phyloP scores from a whole-genome alignment of 1,284 basidiomycete genomes.

The Melampsora americana region DNA sequence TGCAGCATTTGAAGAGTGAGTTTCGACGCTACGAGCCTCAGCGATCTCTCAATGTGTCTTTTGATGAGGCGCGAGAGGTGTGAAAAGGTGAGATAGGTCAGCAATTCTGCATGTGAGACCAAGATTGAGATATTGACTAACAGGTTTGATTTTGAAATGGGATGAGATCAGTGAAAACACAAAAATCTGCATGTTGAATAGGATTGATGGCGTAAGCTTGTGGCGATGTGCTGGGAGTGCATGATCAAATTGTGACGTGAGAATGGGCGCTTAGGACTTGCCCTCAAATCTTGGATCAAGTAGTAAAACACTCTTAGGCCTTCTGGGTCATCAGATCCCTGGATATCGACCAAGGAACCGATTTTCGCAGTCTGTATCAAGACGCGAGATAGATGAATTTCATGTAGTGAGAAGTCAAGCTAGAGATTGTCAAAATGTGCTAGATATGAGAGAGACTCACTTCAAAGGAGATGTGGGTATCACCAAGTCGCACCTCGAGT shows the following conservation, averaged over 20 bases:
- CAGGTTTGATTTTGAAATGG: slow-evolving; percentile 99
- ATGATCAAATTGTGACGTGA: neutral
- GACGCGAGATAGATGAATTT: neutral
- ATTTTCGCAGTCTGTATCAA: slow-evolving; percentile 84
- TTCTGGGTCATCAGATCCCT: slow-evolving; percentile 95
- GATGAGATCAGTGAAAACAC: slow-evolving; percentile 96
- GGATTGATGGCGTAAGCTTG: neutral
- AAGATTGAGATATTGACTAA: slow-evolving; percentile 11
- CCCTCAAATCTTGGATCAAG: slow-evolving; percentile 94
- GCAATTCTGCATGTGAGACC: too few species aligned
- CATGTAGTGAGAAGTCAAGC: slow-evolving; percentile 4
- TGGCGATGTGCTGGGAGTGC: neutral
- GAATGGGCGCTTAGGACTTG: slow-evolving; percentile 53
- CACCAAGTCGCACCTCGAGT: slow-evolving; percentile 87
- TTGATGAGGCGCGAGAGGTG: too few species aligned
- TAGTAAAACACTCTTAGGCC: slow-evolving; percentile 99
- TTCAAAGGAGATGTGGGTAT: slow-evolving; percentile 96
- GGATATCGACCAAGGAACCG: slow-evolving; percentile 90
- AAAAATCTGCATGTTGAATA: slow-evolving; percentile 66
- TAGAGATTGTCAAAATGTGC: neutral
- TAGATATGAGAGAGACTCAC: slow-evolving; percentile 58
- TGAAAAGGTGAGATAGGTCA: too few species aligned
- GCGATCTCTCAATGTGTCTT: too few species aligned
- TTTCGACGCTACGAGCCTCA: too few species aligned
- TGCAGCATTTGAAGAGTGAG: too few species aligned